Conservation (phyloP, 495 filamentous ascomycete species). For the Trichoderma asperelloides region DNA sequence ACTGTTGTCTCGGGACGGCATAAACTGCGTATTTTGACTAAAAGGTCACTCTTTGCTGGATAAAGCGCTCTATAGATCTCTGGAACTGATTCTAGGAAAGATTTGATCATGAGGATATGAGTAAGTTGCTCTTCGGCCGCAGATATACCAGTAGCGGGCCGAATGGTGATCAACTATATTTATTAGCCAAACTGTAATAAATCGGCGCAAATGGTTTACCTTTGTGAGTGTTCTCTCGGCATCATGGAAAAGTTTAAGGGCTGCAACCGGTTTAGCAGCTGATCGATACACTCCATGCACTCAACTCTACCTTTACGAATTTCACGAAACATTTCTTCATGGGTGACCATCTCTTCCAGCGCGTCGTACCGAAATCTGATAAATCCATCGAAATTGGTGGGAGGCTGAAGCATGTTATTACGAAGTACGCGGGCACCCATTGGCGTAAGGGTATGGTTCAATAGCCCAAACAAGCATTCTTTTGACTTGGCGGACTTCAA, state of each 20-base stretch:
- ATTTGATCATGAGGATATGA: constrained; percentile 79
- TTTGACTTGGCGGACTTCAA: constrained; percentile 64
- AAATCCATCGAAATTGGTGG: constrained; percentile 53
- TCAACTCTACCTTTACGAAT: constrained; percentile 49
- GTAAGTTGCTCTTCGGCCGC: constrained; percentile 74
- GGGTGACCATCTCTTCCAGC: constrained; percentile 70
- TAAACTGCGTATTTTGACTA: constrained; percentile 56
- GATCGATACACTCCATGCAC: neutral
- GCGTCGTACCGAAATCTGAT: constrained; percentile 67
- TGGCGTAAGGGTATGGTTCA: constrained; percentile 78
- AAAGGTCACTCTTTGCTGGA: constrained; percentile 54
- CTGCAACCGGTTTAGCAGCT: constrained; percentile 27
- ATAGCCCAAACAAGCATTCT: constrained; percentile 69
- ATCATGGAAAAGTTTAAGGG: constrained; percentile 65
- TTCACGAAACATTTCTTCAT: constrained; percentile 80
- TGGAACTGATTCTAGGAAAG: constrained; percentile 60
- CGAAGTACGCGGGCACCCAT: constrained; percentile 79
- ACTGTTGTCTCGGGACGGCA: constrained; percentile 54
- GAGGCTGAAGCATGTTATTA: constrained; percentile 82
- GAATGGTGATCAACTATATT: constrained; percentile 30
- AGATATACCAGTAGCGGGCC: constrained; percentile 50
- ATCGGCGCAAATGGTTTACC: constrained; percentile 25
- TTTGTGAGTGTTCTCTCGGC: constrained; percentile 57
- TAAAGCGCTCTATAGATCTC: constrained; percentile 60
- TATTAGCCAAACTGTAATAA: constrained; percentile 14